Evolutionary conservation across 371 early-diverging fungal genomes (phyloP).

Genomic region (Circinella umbellata): DNA sequence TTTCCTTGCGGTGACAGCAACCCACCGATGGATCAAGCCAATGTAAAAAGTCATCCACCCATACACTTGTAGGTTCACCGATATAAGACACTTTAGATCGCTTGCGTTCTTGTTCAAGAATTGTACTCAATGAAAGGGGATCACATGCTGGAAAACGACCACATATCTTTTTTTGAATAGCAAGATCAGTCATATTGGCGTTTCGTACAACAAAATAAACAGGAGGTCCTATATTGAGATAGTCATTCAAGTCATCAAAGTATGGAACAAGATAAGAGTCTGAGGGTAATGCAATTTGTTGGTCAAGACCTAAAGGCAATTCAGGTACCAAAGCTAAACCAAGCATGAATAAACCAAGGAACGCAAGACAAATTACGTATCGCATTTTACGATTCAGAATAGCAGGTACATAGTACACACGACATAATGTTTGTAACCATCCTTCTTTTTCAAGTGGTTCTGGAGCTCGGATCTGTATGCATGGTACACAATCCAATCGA

Average conservation of each 20-base stretch:
- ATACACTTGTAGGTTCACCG: constrained; percentile 71
- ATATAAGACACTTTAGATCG: constrained; percentile 67
- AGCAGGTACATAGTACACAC: constrained; percentile 63
- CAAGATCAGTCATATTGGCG: constrained; percentile 54
- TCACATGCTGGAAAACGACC: constrained; percentile 69
- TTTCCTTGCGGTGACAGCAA: constrained; percentile 62
- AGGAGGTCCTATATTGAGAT: constrained; percentile 77
- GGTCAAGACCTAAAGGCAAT: constrained; percentile 69
- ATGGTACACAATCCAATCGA: constrained; percentile 71
- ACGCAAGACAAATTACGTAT: constrained; percentile 49
- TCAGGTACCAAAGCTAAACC: constrained; percentile 57
- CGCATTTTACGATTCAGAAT: constrained; percentile 57
- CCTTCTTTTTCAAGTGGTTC: constrained; percentile 61
- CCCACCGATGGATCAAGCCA: constrained; percentile 69
- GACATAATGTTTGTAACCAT: constrained; percentile 49
- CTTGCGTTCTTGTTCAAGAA: constrained; percentile 74
- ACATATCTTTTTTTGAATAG: constrained; percentile 64
- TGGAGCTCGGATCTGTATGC: constrained; percentile 59
- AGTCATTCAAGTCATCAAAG: constrained; percentile 69
- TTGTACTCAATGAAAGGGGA: constrained; percentile 60
- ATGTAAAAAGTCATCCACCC: constrained; percentile 77
- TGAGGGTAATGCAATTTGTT: constrained; percentile 71
- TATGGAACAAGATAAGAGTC: constrained; percentile 76
- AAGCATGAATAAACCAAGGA: constrained; percentile 61
- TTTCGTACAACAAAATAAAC: constrained; percentile 76